A percentile compares a stretch with the other conserved stretches of the same genome.
These are phyloP conservation scores for Sclerotinia borealis DNA, from an alignment of 2,329 filamentous ascomycete species.

Conservation along the genomic window DNA sequence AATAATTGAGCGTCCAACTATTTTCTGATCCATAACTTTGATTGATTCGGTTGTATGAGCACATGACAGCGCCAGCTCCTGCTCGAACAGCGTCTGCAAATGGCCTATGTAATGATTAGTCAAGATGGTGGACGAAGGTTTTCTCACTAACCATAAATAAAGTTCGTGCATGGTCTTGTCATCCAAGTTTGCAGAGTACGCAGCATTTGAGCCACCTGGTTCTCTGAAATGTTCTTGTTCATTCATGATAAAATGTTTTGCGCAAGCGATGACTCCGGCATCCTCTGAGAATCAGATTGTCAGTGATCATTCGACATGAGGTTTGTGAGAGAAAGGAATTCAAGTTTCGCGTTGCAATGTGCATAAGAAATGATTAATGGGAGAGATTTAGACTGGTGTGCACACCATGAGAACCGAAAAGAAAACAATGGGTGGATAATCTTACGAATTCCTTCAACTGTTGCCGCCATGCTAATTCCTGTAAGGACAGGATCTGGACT, in stretches of 20 bases:
- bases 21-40: constrained; percentile 77
- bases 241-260: constrained; percentile 64
- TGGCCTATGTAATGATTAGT: constrained; percentile 33
- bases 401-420: not conserved
- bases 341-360: not conserved
- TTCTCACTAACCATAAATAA: constrained; percentile 43
- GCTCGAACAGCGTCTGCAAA: constrained; percentile 56
- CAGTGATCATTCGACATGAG: not conserved
- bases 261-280: constrained; percentile 74
- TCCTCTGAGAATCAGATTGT: constrained; percentile 43
- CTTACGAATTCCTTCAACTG: constrained; percentile 61
- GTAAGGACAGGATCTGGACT: constrained; percentile 72
- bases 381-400: not conserved
- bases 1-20: constrained; percentile 64
- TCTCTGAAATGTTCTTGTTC: constrained; percentile 56
- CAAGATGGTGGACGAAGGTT: too few relatives aligned
- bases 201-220: constrained; percentile 36
- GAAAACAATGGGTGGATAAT: not conserved
- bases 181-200: constrained; percentile 58
- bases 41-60: constrained; percentile 59
- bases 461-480: constrained; percentile 64
- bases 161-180: constrained; percentile 57
- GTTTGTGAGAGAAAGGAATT: too few relatives aligned
- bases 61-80: constrained; percentile 77
- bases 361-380: too few relatives aligned